Base-by-base conservation (phyloP, 1,284 basidiomycete genomes). In the Cystobasidiaceae sp. region DNA sequence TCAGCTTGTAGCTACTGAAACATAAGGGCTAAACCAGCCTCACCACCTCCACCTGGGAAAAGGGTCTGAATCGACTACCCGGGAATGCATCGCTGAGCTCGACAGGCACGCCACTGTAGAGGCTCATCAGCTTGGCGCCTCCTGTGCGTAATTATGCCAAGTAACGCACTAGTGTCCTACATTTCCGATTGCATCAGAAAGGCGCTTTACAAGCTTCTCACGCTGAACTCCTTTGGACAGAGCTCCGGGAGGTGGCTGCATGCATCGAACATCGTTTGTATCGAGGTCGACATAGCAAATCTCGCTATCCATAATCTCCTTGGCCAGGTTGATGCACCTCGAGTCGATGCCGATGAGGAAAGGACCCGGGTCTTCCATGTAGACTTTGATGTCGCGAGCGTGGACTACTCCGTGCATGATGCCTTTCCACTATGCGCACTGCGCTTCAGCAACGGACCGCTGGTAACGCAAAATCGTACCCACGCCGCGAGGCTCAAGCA, bases 1-100 rank as follows among this genome's bases (percentile, higher is more conserved):
- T 34, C n/a, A n/a, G n/a, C n/a, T 1, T 25, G 19, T 21, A 8
- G 48, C 21, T 30, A n/a, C 21, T 30, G n/a, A 13, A 19, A 19
- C 32, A 27, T 17, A 2, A 9, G 1, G 43, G 25, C 17, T 34
- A 8, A 5, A 23, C n/a, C 4, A 34, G 23, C 51, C n/a, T 55
- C 19, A 55, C 51, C 30, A 44, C 33, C 55, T 63, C 66, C 46
- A 78, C 68, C 27, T 71, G 55, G 58, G 75, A 75, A 68, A 80
- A 75, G 17, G 79, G 78, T 5, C 78, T 71, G 74, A 81, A 80
- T 44, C 75, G 71, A 32, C 92, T 91, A 2, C 87, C 89, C 3
- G 93, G 92, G 79, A 94, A 97, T 2, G 93, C 90, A 74, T 96
- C 90, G 74, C 93, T 92, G 80, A 94, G 90, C 77, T 97, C 93